These are phyloP conservation scores for Mayamaea pseudoterrestris DNA, from an alignment of 108 stramenopile genomes.

Conservation along the genomic window DNA sequence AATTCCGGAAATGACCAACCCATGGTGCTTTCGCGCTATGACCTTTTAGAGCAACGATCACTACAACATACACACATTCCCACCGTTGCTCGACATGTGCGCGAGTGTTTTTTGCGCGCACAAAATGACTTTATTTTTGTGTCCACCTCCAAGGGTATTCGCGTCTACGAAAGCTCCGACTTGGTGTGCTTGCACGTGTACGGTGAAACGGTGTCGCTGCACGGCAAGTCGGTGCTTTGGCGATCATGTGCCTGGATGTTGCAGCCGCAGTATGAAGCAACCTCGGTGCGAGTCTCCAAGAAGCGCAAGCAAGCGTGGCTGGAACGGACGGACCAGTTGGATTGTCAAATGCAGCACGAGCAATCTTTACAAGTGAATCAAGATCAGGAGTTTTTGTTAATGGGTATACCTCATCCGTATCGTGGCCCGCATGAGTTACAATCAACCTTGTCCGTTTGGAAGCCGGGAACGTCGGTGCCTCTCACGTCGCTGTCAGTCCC, in stretches of 20 bases:
- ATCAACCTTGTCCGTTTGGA: conserved; percentile 29
- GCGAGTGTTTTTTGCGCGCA: conserved; percentile 1
- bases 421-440: conserved; percentile 31
- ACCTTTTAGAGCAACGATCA: no score
- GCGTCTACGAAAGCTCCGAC: conserved; percentile 30
- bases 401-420: conserved; percentile 22
- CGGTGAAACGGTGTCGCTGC: conserved; percentile 47
- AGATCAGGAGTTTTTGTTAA: conserved; percentile 8
- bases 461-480: conserved; percentile 15
- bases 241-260: conserved; percentile 26
- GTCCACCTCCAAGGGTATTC: conserved; percentile 18
- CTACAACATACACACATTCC: no score
- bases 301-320: conserved; percentile 4
- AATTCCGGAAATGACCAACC: background rate
- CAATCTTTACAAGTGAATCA: no score
- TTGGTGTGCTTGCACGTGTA: conserved; percentile 25
- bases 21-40: no score
- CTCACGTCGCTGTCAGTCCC: conserved; percentile 8
- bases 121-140: background rate
- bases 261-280: background rate
- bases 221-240: conserved; percentile 38
- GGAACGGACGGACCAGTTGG: conserved; percentile 5
- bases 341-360: no score
- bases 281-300: conserved; percentile 3
- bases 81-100: no score